phyloP scores from a whole-genome alignment of 2,329 filamentous ascomycete genomes.

The Phialophora tarda region DNA sequence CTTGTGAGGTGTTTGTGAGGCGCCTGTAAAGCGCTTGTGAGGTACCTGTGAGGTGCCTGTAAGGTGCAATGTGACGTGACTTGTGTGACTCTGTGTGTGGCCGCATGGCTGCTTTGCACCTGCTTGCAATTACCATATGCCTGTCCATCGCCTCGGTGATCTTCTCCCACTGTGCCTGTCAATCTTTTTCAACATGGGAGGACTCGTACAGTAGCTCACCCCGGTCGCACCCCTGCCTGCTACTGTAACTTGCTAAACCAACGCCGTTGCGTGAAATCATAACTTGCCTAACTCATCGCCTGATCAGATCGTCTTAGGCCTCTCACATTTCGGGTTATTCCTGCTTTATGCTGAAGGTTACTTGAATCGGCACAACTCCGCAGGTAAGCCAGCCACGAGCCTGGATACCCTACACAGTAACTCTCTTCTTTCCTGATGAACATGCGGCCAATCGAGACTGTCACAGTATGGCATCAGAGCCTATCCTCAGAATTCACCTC shows the following conservation, averaged over 20 bases:
- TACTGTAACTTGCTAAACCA: background rate
- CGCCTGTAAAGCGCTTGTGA: background rate
- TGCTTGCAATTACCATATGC: too few relatives aligned
- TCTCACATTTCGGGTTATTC: background rate
- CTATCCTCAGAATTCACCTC: background rate
- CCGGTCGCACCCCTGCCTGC: background rate
- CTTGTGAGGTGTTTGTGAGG: background rate
- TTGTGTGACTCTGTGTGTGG: too few relatives aligned
- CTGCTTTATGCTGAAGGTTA: background rate
- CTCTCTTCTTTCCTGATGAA: background rate
- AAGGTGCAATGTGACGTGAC: background rate
- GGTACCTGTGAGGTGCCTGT: background rate
- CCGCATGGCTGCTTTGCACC: background rate
- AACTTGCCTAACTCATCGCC: background rate
- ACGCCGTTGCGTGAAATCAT: constrained; percentile 1
- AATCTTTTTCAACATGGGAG: background rate
- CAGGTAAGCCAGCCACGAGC: constrained; percentile 5
- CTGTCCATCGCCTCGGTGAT: background rate
- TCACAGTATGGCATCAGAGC: background rate
- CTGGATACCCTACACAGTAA: background rate
- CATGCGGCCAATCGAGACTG: background rate
- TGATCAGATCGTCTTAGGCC: background rate
- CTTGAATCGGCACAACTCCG: background rate
- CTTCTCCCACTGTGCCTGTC: constrained; percentile 10
- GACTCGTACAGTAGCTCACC: background rate